A percentile compares a stretch with the other conserved stretches of the same genome.
These are phyloP conservation scores for Corymbia citriodora DNA, from an alignment of 441 rosid species.

Conservation along the genomic window DNA sequence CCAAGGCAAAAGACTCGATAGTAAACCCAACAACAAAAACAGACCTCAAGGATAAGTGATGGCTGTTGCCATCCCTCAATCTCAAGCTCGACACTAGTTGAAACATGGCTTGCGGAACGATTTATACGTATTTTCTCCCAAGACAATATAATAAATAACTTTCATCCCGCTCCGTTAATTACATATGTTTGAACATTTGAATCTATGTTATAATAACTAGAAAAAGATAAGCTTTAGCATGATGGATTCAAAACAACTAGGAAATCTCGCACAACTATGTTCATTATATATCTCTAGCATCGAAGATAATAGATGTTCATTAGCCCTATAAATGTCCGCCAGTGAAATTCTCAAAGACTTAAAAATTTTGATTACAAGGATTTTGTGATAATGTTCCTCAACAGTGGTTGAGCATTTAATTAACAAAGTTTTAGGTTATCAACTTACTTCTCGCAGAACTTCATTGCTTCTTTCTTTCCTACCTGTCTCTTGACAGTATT, in stretches of 20 bases:
- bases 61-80: neutral
- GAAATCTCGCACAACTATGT: neutral
- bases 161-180: neutral
- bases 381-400: neutral
- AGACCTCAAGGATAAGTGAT: neutral
- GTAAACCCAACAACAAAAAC: fast-evolving
- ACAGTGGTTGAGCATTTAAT: neutral
- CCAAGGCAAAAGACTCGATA: neutral
- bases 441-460: neutral
- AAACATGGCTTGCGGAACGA: neutral
- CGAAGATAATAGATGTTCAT: neutral
- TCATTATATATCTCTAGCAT: neutral
- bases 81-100: neutral
- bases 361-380: neutral
- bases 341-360: neutral
- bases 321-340: neutral
- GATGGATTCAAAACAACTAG: neutral
- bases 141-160: neutral
- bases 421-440: neutral
- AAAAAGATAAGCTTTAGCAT: neutral
- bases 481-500: neutral
- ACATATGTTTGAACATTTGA: neutral
- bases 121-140: neutral
- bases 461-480: neutral
- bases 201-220: neutral